Evolutionary conservation across 2,329 filamentous ascomycete species (phyloP).

Genomic region (Ilyonectria sp.): DNA sequence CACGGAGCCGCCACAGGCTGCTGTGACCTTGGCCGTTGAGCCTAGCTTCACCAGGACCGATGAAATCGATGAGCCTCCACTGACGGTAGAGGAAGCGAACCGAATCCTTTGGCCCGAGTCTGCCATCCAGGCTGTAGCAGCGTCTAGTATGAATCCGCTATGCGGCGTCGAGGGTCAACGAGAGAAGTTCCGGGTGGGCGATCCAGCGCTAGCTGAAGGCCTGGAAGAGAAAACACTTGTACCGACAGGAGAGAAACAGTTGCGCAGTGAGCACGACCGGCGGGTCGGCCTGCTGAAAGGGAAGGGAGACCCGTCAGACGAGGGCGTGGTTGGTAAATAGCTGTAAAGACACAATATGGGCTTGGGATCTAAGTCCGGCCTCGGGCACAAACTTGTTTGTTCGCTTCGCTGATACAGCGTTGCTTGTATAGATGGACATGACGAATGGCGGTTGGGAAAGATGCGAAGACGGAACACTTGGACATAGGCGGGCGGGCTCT

Average conservation of each 20-base stretch:
- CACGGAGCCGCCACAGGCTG: slow-evolving; percentile 25
- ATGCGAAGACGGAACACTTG: neutral
- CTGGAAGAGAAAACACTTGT: slow-evolving; percentile 59
- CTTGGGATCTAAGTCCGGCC: neutral
- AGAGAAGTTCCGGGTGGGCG: slow-evolving; percentile 59
- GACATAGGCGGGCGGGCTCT: slow-evolving; percentile 18
- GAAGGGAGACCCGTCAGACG: slow-evolving; percentile 29
- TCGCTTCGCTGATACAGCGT: neutral
- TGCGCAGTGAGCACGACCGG: slow-evolving; percentile 52
- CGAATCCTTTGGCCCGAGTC: slow-evolving; percentile 58
- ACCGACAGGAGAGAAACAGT: slow-evolving; percentile 52
- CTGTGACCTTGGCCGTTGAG: slow-evolving; percentile 19
- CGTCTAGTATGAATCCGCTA: slow-evolving; percentile 18
- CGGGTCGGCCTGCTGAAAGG: slow-evolving; percentile 46
- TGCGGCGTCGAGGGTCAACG: slow-evolving; percentile 47
- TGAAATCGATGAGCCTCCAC: slow-evolving; percentile 50
- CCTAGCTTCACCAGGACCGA: slow-evolving; percentile 30
- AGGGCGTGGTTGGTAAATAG: slow-evolving; percentile 35
- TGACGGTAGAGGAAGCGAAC: slow-evolving; percentile 58
- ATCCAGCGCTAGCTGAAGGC: slow-evolving; percentile 49
- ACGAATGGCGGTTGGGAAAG: neutral
- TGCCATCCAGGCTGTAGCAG: slow-evolving; percentile 36
- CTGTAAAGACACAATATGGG: slow-evolving; percentile 18
- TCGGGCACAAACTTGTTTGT: neutral
- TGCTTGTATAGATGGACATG: slow-evolving; percentile 6